Conservation (phyloP, 139 green algal genomes). For the Pseudopediastrum boryanum region DNA sequence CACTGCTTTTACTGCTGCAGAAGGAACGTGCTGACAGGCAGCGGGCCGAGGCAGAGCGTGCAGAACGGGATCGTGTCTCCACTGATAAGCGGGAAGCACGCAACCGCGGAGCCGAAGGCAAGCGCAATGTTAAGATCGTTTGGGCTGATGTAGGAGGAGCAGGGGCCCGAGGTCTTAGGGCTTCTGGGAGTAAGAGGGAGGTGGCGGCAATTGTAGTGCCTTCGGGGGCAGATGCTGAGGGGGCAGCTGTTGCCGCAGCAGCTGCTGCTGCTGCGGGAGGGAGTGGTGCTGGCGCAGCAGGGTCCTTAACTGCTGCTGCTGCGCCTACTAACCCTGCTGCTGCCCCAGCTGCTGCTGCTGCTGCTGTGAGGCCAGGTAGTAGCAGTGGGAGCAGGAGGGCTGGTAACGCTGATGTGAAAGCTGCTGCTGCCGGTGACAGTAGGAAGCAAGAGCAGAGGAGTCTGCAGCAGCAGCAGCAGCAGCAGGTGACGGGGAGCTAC, state of each 20-base stretch:
- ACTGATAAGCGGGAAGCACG: slow-evolving; percentile 47
- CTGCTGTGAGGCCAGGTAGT: too few relatives aligned
- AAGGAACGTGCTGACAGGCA: slow-evolving; percentile 52
- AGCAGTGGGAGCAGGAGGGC: too few relatives aligned
- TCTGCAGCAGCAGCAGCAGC: too few relatives aligned
- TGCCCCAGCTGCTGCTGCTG: too few relatives aligned
- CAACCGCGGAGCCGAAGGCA: too few relatives aligned
- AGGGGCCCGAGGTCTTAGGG: not conserved
- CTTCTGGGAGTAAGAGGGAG: slow-evolving; percentile 12
- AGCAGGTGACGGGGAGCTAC: too few relatives aligned
- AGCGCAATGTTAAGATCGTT: slow-evolving; percentile 8
- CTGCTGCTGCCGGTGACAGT: too few relatives aligned
- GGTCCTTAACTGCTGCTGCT: too few relatives aligned
- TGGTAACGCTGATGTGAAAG: too few relatives aligned
- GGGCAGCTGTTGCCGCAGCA: not conserved
- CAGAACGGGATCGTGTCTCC: slow-evolving; percentile 48
- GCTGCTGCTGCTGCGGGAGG: not conserved
- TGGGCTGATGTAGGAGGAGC: not conserved
- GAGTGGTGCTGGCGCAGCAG: too few relatives aligned
- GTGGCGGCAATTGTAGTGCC: slow-evolving; percentile 10
- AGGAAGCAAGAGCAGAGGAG: too few relatives aligned
- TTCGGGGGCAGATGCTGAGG: not conserved
- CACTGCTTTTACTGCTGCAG: not conserved
- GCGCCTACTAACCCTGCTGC: too few relatives aligned
- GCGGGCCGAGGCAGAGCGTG: slow-evolving; percentile 47